Evolutionary conservation across 768 basidiomycete species (phyloP), one percentile per base, ranked within the genome.

Genomic region (Amanita fuliginea): DNA sequence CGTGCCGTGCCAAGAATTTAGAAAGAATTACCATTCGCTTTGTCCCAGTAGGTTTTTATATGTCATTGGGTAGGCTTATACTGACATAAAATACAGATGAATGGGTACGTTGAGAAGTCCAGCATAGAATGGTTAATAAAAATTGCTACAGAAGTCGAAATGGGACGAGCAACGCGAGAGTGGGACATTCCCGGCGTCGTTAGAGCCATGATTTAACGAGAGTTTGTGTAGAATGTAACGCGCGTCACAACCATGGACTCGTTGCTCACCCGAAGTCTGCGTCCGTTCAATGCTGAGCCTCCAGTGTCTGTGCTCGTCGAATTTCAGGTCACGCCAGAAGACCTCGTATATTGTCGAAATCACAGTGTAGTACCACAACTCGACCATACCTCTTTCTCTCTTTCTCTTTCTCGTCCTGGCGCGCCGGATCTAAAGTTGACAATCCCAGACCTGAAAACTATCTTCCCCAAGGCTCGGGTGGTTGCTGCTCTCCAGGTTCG

Each of bases 1-100:
- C 64, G 81, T 84, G n/a, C 93, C 96, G 1, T 98, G 96, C 84
- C 92, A 92, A 73, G 94, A 96, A 68, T 99, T 99, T 81, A 88
- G 86, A 73, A 80, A 81, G 66, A 89, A 89, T 24, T 99, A 92
- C 76, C 78, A 91, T 74, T 92, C 94, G 36, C 80, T 98, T 52
- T 99, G 96, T 72, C 96, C 96, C 55, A 97, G 96, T 97, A 51
- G 6, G 22, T 48, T 18, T 33, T 41, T 18, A 37, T 41, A 42
- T 42, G n/a, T 22, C 11, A 36, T 45, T 49, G 24, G 46, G 35
- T 22, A 35, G 43, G 35, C 46, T 43, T 34, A 42, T 21, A 32
- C 43, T 35, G 9, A 42, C 7, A 18, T 53, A 8, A 16, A 34
- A 60, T 32, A 28, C 42, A 94, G 93, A 94, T 68, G 87, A 87